phyloP scores from a whole-genome alignment of 805 yeast genomes.

The Wickerhamomyces tratensis region DNA sequence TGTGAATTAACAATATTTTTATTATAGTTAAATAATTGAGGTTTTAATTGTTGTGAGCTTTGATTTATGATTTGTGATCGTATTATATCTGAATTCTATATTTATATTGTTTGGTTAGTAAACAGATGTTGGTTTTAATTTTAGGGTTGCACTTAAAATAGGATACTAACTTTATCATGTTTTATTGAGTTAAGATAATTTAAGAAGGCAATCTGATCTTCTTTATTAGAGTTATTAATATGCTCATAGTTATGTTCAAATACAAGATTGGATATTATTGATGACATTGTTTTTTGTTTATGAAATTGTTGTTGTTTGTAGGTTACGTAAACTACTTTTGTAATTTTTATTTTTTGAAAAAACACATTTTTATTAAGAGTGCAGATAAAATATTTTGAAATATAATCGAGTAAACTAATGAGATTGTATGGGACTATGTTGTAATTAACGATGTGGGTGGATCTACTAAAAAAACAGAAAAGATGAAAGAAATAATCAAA shows the following conservation, averaged over 20 bases:
- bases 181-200: conserved; percentile 4
- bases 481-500: no score
- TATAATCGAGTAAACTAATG: no score
- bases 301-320: neutral
- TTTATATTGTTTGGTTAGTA: neutral
- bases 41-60: neutral
- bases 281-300: neutral
- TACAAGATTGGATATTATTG: neutral
- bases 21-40: neutral
- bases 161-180: conserved; percentile 6
- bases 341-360: no score
- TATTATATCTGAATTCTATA: neutral
- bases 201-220: conserved; percentile 4
- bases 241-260: neutral
- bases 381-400: no score
- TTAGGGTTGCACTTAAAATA: no score
- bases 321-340: no score
- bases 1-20: conserved; percentile 5
- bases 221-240: neutral
- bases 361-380: no score
- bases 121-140: neutral
- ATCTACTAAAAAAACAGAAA: no score
- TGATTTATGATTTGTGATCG: neutral
- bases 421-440: no score
- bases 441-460: no score